Evolutionary conservation across 164 flowering plant species (phyloP).

Genomic region (Tinospora cordifolia): DNA sequence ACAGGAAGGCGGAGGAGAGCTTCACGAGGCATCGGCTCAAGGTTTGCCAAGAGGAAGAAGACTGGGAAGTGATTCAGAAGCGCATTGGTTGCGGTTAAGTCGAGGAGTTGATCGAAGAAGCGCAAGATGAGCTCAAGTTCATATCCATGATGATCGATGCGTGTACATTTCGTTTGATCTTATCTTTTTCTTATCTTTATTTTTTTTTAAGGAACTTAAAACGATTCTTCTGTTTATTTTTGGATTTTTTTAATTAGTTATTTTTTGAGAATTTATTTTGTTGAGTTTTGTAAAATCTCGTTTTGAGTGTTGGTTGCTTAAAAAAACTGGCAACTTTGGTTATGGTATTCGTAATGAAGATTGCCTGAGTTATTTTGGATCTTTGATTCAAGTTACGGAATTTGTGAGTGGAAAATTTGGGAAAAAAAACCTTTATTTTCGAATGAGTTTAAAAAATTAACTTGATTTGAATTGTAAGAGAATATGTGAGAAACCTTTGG

Average conservation of each 20-base stretch:
- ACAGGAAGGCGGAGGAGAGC: constrained; percentile 88
- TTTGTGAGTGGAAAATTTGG: not conserved
- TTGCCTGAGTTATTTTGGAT: not conserved
- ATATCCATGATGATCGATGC: constrained; percentile 76
- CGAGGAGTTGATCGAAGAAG: constrained; percentile 95
- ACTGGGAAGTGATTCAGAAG: constrained; percentile 90
- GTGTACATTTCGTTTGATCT: constrained; percentile 11
- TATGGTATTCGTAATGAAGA: not conserved
- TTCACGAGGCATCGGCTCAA: constrained; percentile 77
- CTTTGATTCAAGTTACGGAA: not conserved
- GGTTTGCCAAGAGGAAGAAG: constrained; percentile 79
- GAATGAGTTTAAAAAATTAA: too few relatives aligned
- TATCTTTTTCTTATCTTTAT: too few relatives aligned
- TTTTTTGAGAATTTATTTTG: too few relatives aligned
- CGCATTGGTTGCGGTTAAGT: constrained; percentile 88
- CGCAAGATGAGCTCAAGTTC: constrained; percentile 83
- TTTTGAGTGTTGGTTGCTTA: not conserved
- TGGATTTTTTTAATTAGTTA: not conserved
- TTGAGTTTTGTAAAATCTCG: not conserved
- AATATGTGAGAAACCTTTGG: too few relatives aligned
- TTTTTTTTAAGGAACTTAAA: not conserved
- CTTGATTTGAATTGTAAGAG: too few relatives aligned
- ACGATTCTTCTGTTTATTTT: not conserved
- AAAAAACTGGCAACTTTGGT: not conserved
- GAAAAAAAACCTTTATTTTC: not conserved